Conservation (phyloP, 2,329 filamentous ascomycete genomes). For the Venturia nashicola region DNA sequence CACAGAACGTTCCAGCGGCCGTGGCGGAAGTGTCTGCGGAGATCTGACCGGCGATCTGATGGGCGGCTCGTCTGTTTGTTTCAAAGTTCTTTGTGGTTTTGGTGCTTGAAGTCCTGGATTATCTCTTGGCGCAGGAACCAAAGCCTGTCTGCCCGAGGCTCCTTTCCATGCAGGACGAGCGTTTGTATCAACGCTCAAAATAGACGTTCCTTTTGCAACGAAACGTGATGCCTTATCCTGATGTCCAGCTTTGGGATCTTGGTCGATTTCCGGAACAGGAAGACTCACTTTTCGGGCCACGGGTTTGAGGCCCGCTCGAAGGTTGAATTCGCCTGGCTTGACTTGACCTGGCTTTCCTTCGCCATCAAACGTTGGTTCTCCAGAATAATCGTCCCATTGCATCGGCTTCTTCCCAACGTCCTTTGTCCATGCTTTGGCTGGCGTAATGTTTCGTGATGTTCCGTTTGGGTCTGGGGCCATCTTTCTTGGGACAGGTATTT, state of each 20-base stretch:
- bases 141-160: conserved; percentile 53
- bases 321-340: conserved; percentile 32
- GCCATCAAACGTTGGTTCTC: conserved; percentile 48
- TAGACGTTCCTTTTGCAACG: conserved; percentile 10
- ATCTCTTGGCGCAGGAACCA: conserved; percentile 54
- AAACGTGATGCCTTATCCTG: conserved; percentile 19
- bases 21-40: not conserved
- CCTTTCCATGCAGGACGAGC: conserved; percentile 52
- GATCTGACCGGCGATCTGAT: conserved; percentile 13
- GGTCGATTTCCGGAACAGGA: not conserved
- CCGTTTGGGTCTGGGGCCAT: not conserved
- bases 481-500: conserved; percentile 10
- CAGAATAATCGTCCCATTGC: conserved; percentile 54
- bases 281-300: not conserved
- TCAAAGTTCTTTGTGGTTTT: conserved; percentile 33
- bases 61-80: conserved; percentile 13
- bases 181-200: conserved; percentile 23
- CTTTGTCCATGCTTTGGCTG: conserved; percentile 7
- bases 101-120: conserved; percentile 44
- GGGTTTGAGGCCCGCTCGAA: not conserved
- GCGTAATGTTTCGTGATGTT: not conserved
- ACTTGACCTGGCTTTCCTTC: conserved; percentile 45
- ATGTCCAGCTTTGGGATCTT: conserved; percentile 16
- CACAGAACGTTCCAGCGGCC: not conserved
- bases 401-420: conserved; percentile 7